Percentiles rank a stretch among this genome's conserved stretches.
Evolutionary conservation across 1,284 basidiomycete species (phyloP).

Genomic region (Ganoderma sp.): DNA sequence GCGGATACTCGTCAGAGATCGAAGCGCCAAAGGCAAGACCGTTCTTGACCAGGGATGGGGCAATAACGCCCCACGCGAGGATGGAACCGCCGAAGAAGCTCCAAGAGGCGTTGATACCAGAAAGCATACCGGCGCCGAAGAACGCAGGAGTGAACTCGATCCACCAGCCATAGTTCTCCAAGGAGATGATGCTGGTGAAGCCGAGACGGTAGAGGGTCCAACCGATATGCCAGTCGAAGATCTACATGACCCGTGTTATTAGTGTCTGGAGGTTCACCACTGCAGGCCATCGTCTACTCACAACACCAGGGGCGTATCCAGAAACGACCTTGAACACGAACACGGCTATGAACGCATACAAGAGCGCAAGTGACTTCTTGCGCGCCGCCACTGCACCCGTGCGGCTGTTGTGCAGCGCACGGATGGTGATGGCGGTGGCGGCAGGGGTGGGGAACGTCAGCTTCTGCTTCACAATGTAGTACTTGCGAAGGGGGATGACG

Average conservation of each 20-base stretch:
- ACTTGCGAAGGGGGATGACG: conserved; percentile 67
- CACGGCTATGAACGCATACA: conserved; percentile 54
- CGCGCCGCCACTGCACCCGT: conserved; percentile 56
- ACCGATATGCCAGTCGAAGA: conserved; percentile 73
- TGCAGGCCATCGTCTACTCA: conserved; percentile 31
- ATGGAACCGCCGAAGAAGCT: conserved; percentile 66
- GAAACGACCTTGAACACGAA: conserved; percentile 63
- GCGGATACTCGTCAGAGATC: conserved; percentile 51
- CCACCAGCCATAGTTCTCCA: conserved; percentile 64
- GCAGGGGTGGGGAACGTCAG: conserved; percentile 73
- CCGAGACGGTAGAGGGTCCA: conserved; percentile 69
- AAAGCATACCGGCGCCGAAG: conserved; percentile 71
- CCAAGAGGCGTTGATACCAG: conserved; percentile 68
- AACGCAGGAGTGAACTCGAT: conserved; percentile 71
- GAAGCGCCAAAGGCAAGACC: conserved; percentile 54
- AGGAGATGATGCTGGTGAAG: conserved; percentile 61
- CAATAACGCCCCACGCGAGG: conserved; percentile 70
- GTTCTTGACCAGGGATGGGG: conserved; percentile 59
- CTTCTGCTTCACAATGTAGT: conserved; percentile 73
- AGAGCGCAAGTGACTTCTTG: conserved; percentile 62
- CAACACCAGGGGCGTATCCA: conserved; percentile 65
- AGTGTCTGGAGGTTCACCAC: neutral
- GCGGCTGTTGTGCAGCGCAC: conserved; percentile 61
- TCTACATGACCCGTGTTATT: conserved; percentile 33
- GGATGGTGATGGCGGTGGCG: conserved; percentile 73